Conservation (phyloP, 176 grass and related monocot species). For the Otatea glauca region DNA sequence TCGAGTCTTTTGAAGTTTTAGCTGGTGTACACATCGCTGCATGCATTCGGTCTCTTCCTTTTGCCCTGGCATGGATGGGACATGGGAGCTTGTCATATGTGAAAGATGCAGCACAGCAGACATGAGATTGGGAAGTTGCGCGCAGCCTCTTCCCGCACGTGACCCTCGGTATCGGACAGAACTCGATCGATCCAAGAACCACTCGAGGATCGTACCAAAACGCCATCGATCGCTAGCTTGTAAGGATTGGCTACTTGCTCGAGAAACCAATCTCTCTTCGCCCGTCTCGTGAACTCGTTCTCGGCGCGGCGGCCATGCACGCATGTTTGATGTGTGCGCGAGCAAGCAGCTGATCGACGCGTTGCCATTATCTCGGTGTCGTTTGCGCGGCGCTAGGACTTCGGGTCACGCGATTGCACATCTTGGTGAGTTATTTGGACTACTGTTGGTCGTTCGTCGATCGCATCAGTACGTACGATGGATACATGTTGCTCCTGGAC, state of each 20-base stretch:
- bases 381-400: constrained; percentile 19
- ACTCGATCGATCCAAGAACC: constrained; percentile 19
- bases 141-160: constrained; percentile 66
- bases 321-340: background rate
- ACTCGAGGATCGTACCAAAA: constrained; percentile 1
- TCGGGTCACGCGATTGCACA: background rate
- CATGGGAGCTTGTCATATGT: constrained; percentile 46
- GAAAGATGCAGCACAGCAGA: constrained; percentile 43
- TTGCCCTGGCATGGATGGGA: constrained; percentile 10
- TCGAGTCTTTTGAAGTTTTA: background rate
- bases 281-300: constrained; percentile 19
- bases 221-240: background rate
- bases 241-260: background rate
- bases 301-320: background rate
- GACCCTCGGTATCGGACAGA: constrained; percentile 6
- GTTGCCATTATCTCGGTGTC: background rate
- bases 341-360: background rate
- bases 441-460: background rate
- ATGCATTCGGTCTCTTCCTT: background rate
- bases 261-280: background rate
- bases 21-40: background rate
- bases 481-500: too few relatives aligned
- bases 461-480: background rate
- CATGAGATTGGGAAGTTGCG: constrained; percentile 53
- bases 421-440: background rate